A percentile compares a stretch with the other conserved stretches of the same genome.
Conservation (phyloP, 2,329 filamentous ascomycete genomes). For the Colletotrichum camelliae region DNA sequence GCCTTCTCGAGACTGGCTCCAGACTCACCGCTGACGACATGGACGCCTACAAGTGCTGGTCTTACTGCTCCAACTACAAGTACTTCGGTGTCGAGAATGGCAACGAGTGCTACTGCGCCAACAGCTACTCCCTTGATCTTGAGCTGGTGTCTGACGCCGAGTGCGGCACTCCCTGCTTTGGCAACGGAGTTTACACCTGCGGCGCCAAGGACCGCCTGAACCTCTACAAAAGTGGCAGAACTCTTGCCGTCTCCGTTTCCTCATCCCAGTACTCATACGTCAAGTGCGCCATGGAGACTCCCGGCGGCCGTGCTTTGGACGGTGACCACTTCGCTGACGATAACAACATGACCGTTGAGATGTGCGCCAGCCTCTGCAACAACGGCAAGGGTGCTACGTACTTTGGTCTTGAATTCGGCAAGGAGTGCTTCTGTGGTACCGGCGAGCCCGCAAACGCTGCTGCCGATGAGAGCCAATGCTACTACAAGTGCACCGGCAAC, state of each 20-base stretch:
- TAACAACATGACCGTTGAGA: neutral
- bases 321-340: neutral
- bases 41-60: conserved; percentile 51
- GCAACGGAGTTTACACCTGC: conserved; percentile 38
- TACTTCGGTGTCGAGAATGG: conserved; percentile 22
- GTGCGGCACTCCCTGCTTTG: conserved; percentile 38
- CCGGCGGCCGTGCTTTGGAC: neutral
- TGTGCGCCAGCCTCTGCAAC: neutral
- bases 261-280: neutral
- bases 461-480: conserved; percentile 13
- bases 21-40: conserved; percentile 48
- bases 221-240: conserved; percentile 31
- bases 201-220: conserved; percentile 38
- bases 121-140: neutral
- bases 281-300: neutral
- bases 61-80: conserved; percentile 45
- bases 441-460: neutral
- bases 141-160: conserved; percentile 20
- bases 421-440: conserved; percentile 47
- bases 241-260: neutral
- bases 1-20: conserved; percentile 42
- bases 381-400: conserved; percentile 16
- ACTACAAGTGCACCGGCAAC: conserved; percentile 21
- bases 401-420: conserved; percentile 50
- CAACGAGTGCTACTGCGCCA: conserved; percentile 25